These are phyloP conservation scores for Tricholoma terreum DNA, from an alignment of 768 basidiomycete genomes.

Conservation along the genomic window DNA sequence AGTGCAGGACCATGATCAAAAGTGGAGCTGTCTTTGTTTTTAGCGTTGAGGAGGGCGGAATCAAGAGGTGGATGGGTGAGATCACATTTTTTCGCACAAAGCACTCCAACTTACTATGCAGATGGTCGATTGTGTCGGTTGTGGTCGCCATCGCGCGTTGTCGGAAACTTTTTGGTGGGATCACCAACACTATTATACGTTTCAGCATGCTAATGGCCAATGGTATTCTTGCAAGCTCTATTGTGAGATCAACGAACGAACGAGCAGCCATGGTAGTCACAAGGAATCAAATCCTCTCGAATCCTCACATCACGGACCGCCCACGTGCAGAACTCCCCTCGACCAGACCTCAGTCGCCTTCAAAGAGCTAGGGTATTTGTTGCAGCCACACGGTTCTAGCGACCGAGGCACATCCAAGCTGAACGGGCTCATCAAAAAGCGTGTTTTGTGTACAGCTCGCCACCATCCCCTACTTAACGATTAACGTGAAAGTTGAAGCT, in stretches of 20 bases:
- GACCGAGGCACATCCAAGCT: conserved; percentile 65
- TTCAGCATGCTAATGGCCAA: neutral
- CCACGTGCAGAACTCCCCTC: conserved; percentile 37
- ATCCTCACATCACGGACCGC: conserved; percentile 37
- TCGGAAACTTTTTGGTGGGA: no score
- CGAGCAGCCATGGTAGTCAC: conserved; percentile 50
- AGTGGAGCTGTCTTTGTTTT: no score
- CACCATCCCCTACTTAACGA: conserved; percentile 40
- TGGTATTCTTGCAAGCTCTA: no score
- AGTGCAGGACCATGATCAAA: conserved; percentile 64
- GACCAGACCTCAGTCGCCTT: conserved; percentile 35
- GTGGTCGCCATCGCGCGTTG: no score
- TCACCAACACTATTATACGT: neutral
- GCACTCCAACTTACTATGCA: conserved; percentile 22
- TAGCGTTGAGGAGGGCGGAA: conserved; percentile 84
- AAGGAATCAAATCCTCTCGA: conserved; percentile 52
- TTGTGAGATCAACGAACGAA: conserved; percentile 72
- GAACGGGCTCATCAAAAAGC: no score
- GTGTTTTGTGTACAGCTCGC: conserved; percentile 3
- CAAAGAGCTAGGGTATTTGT: conserved; percentile 30
- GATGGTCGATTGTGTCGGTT: conserved; percentile 76
- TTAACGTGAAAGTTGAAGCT: conserved; percentile 77
- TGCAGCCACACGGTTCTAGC: conserved; percentile 26
- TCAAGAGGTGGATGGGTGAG: conserved; percentile 81
- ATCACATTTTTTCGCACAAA: conserved; percentile 10